A percentile compares a stretch with the other conserved stretches of the same genome.
phyloP scores from a whole-genome alignment of 164 flowering plant genomes.

The Echeveria elegans region DNA sequence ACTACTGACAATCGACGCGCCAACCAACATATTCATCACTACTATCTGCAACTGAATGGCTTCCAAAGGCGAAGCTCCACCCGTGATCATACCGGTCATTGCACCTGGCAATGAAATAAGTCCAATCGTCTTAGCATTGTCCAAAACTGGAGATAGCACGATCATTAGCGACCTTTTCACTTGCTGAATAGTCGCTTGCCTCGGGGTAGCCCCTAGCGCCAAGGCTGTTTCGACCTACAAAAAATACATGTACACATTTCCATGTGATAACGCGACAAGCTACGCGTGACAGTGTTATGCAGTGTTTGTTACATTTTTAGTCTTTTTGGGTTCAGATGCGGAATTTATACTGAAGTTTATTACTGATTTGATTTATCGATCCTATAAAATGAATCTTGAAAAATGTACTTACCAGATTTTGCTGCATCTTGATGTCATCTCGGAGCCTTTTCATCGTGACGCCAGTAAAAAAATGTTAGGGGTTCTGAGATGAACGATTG shows the following conservation, averaged over 20 bases:
- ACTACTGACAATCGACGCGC: conserved; percentile 86
- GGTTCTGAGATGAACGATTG: too few relatives aligned
- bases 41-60: conserved; percentile 93
- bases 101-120: conserved; percentile 93
- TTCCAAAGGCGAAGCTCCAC: conserved; percentile 90
- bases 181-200: conserved; percentile 74
- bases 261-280: too few relatives aligned
- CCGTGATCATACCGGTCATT: conserved; percentile 98
- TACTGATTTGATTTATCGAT: too few relatives aligned
- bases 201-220: conserved; percentile 92
- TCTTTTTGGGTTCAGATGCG: too few relatives aligned
- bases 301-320: too few relatives aligned
- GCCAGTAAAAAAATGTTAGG: too few relatives aligned
- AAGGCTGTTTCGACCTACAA: conserved; percentile 85
- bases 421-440: conserved; percentile 74
- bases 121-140: conserved; percentile 91
- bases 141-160: conserved; percentile 79
- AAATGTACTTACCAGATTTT: conserved; percentile 54
- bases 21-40: conserved; percentile 90
- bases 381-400: too few relatives aligned
- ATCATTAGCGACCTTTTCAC: conserved; percentile 73
- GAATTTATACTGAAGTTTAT: too few relatives aligned
- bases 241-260: not conserved
- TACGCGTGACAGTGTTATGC: too few relatives aligned
- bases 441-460: conserved; percentile 91